These are phyloP conservation scores for Crassisporium funariophilum DNA, from an alignment of 768 basidiomycete genomes.

Conservation along the genomic window DNA sequence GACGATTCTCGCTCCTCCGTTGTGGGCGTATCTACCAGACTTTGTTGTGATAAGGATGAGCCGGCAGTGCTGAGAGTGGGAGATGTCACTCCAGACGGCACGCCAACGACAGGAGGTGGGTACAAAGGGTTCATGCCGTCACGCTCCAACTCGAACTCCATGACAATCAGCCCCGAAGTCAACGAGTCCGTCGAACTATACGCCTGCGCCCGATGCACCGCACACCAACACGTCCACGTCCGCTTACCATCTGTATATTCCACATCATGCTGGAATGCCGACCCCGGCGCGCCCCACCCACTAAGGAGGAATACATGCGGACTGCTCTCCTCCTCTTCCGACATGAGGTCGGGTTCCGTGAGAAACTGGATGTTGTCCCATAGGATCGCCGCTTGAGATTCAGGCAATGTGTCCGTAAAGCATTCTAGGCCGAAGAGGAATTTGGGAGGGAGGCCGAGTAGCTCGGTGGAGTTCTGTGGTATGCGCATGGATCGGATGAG, in stretches of 20 bases:
- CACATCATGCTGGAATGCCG: constrained; percentile 28
- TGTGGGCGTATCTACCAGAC: no score
- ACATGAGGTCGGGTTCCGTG: constrained; percentile 44
- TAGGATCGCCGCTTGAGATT: constrained; percentile 63
- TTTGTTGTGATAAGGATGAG: no score
- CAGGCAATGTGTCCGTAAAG: constrained; percentile 70
- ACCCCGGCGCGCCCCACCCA: constrained; percentile 72
- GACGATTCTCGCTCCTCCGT: no score
- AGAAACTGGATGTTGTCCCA: constrained; percentile 78
- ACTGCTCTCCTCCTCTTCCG: constrained; percentile 44
- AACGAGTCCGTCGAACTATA: constrained; percentile 8
- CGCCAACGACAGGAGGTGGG: no score
- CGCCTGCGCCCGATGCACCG: constrained; percentile 56
- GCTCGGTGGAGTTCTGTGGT: constrained; percentile 65
- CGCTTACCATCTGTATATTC: constrained; percentile 36
- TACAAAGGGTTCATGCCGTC: constrained; percentile 74
- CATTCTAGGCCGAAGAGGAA: constrained; percentile 74
- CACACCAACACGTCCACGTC: constrained; percentile 72
- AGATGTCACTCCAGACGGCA: no score
- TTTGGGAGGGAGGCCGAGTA: constrained; percentile 72
- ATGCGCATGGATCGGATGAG: constrained; percentile 2
- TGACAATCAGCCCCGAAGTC: constrained; percentile 51
- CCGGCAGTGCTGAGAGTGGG: no score
- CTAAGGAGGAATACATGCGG: constrained; percentile 71
- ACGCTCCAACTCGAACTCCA: constrained; percentile 80